These are phyloP conservation scores for Trebouxia sp. DNA, from an alignment of 139 green algal genomes.

Conservation along the genomic window DNA sequence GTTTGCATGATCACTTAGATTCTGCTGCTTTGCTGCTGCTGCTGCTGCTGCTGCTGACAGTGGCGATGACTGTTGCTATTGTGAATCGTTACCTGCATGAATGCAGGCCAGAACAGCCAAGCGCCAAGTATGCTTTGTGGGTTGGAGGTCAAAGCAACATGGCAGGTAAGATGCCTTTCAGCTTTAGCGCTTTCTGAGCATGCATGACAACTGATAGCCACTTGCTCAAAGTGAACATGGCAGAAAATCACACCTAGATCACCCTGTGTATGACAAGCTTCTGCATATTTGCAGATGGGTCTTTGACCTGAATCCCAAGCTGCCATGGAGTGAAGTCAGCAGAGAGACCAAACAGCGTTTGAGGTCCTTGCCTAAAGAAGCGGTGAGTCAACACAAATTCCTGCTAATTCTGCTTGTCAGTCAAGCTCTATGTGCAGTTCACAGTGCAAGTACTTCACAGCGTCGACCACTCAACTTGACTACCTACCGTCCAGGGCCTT, in stretches of 20 bases:
- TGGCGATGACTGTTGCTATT: too few species aligned
- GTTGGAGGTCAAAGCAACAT: not conserved
- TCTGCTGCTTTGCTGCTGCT: too few species aligned
- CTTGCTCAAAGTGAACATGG: too few species aligned
- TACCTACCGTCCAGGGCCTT: too few species aligned
- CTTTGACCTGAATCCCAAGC: not conserved
- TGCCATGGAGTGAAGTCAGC: conserved; percentile 18
- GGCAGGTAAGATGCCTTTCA: not conserved
- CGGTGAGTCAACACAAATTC: not conserved
- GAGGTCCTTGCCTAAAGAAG: not conserved
- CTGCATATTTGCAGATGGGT: not conserved
- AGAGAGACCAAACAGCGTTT: conserved; percentile 7
- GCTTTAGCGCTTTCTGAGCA: too few species aligned
- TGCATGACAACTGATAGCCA: too few species aligned
- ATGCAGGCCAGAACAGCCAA: conserved; percentile 13
- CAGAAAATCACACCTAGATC: too few species aligned
- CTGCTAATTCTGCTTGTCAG: not conserved
- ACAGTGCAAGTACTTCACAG: too few species aligned
- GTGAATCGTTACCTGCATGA: not conserved
- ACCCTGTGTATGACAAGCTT: not conserved
- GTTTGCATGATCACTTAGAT: too few species aligned
- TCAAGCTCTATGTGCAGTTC: not conserved
- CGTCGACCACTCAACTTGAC: too few species aligned
- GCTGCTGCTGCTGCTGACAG: too few species aligned
- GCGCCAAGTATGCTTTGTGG: conserved; percentile 14